Evolutionary conservation across 768 basidiomycete genomes (phyloP), one percentile per base, ranked within the genome.

Genomic region (Tricholoma furcatifolium): DNA sequence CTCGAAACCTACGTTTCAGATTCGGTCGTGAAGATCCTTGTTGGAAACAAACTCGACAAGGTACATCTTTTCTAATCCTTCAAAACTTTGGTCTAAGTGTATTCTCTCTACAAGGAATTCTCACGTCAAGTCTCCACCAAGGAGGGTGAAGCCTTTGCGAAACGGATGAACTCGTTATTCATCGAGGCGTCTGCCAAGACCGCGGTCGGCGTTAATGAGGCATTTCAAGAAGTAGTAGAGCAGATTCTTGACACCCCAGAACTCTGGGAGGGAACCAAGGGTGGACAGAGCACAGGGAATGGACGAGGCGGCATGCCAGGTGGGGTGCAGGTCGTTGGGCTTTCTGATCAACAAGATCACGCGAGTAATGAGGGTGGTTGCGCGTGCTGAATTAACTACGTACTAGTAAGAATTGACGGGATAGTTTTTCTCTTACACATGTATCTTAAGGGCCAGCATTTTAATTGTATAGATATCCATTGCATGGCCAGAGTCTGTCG

Each of bases 11-110:
- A 97, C 65, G 91, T 95, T 49, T 85, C 85, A 1, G 75, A 77
- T 17, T 85, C 87, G 1, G 91, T 97, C 18, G 90, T 93, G 43
- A 93, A 94, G 80, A 93, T 98, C 62, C 81, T 99, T 18, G 94
- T 99, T 2, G 96, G 91, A 27, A 89, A 89, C 72, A 99, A 98
- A 71, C 74, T 96, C 15, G 94, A 98, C 76, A 96, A 95, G 80
- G 90, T 83, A 32, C 32, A 65, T 57, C 18, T 27, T 17, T 18
- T 30, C 15, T 20, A 14, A n/a, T 15, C 30, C 21, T 20, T 23
- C 35, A 6, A 20, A 36, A 42, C 18, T 15, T 27, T 45, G 11
- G 7, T 14, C 31, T 8, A 18, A 15, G 24, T 38, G n/a, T 18
- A 17, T 46, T 43, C 7, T 43, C 30, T 56, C 14, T 45, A 34